Conservation (phyloP, 192 early-diverging fungal species). For the Umbelopsis sp. region DNA sequence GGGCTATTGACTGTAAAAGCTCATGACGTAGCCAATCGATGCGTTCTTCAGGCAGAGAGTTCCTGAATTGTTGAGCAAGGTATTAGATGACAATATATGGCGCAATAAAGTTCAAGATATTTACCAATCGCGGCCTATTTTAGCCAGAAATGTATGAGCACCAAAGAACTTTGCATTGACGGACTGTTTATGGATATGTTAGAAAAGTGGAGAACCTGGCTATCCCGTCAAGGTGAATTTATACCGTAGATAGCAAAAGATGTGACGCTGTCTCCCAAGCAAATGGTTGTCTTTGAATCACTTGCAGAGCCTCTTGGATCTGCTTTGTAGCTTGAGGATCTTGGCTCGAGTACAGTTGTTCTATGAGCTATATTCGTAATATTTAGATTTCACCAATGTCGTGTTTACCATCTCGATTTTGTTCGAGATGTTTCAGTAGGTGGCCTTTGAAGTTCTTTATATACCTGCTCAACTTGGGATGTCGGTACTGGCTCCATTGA, state of each 20-base stretch:
- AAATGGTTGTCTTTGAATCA: conserved; percentile 50
- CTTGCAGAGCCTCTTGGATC: conserved; percentile 57
- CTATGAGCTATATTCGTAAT: conserved; percentile 42
- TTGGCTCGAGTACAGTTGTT: conserved; percentile 48
- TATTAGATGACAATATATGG: background rate
- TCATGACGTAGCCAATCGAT: conserved; percentile 56
- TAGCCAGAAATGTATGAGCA: conserved; percentile 61
- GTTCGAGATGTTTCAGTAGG: background rate
- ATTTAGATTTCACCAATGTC: background rate
- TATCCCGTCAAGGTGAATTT: conserved; percentile 1
- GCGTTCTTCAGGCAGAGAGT: conserved; percentile 50
- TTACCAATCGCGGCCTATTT: conserved; percentile 61
- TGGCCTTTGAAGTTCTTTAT: background rate
- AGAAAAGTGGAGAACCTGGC: background rate
- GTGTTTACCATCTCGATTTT: background rate
- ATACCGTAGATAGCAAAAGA: conserved; percentile 53
- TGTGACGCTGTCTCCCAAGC: conserved; percentile 62
- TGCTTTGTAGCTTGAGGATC: conserved; percentile 44
- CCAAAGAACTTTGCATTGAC: conserved; percentile 61
- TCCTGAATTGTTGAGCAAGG: conserved; percentile 35
- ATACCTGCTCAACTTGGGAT: conserved; percentile 16
- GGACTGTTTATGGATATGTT: conserved; percentile 22
- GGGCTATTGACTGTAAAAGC: conserved; percentile 50
- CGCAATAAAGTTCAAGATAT: background rate
- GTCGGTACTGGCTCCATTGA: conserved; percentile 11